phyloP scores from a whole-genome alignment of 257 asterid genomes.

The Nicotiana paniculata region DNA sequence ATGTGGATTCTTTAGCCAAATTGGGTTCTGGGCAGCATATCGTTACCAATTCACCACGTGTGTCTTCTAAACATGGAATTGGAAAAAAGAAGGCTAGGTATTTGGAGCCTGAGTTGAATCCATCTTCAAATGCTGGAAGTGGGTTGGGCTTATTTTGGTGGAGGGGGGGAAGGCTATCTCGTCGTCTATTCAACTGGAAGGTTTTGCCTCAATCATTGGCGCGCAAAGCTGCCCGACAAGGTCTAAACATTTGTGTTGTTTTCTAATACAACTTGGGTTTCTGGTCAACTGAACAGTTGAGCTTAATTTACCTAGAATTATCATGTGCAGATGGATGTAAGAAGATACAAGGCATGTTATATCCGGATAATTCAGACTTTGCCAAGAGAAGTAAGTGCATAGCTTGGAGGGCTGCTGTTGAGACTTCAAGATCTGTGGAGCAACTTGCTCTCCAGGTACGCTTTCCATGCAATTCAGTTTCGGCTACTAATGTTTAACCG shows the following conservation, averaged over 20 bases:
- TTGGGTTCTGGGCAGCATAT: conserved; percentile 77
- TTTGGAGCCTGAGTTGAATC: conserved; percentile 34
- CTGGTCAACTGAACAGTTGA: conserved; percentile 15
- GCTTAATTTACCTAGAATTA: conserved; percentile 17
- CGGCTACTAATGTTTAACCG: background rate
- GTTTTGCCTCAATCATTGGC: conserved; percentile 73
- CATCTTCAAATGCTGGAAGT: conserved; percentile 51
- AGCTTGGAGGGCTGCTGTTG: conserved; percentile 95
- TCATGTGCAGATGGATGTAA: conserved; percentile 64
- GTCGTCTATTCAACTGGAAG: conserved; percentile 69
- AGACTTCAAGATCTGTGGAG: conserved; percentile 66
- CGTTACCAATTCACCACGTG: conserved; percentile 44
- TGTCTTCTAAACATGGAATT: conserved; percentile 52
- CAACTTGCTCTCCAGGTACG: conserved; percentile 92
- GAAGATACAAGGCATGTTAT: conserved; percentile 73
- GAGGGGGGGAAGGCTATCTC: conserved; percentile 95
- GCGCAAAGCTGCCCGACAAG: conserved; percentile 94
- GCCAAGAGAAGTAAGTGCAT: conserved; percentile 68
- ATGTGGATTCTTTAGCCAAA: conserved; percentile 66
- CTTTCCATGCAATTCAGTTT: conserved; percentile 5
- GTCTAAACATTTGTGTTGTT: conserved; percentile 31
- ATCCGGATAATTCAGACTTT: conserved; percentile 78
- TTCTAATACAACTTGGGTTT: conserved; percentile 4
- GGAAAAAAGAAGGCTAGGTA: conserved; percentile 50
- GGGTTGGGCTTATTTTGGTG: conserved; percentile 88